Evolutionary conservation across 441 rosid species (phyloP).

Genomic region (Mallotus japonicus): DNA sequence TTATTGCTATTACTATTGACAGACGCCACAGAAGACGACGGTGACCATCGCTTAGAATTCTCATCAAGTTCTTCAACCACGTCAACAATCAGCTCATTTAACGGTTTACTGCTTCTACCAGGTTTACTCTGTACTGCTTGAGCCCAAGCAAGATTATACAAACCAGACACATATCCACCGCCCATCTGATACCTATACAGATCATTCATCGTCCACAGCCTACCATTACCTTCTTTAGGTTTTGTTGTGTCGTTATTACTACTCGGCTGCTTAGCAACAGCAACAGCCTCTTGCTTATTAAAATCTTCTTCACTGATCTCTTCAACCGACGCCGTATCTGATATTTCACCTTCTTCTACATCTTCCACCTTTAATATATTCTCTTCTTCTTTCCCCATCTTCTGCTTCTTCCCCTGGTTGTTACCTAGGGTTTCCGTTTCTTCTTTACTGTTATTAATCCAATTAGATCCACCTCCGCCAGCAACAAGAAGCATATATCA

Average conservation of each 20-base stretch:
- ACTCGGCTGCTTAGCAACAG: background rate
- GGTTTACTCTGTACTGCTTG: slow-evolving; percentile 95
- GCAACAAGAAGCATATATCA: slow-evolving; percentile 7
- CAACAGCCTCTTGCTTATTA: slow-evolving; percentile 38
- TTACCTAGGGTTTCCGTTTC: slow-evolving; percentile 28
- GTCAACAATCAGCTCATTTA: slow-evolving; percentile 62
- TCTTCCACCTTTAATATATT: slow-evolving; percentile 35
- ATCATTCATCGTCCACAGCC: slow-evolving; percentile 89
- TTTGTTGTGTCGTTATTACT: slow-evolving; percentile 36
- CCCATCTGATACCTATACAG: slow-evolving; percentile 52
- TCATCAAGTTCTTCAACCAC: slow-evolving; percentile 38
- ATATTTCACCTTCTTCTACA: slow-evolving; percentile 92
- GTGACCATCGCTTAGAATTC: slow-evolving; percentile 37
- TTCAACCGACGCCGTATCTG: slow-evolving; percentile 62
- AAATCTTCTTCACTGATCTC: slow-evolving; percentile 69
- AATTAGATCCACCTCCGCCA: slow-evolving; percentile 34
- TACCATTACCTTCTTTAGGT: slow-evolving; percentile 35
- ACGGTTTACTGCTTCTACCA: slow-evolving; percentile 40
- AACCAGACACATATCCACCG: slow-evolving; percentile 56
- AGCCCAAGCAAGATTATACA: slow-evolving; percentile 92
- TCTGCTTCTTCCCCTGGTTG: background rate
- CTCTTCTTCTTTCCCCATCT: slow-evolving; percentile 49
- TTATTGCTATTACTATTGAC: slow-evolving; percentile 29
- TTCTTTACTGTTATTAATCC: slow-evolving; percentile 7
- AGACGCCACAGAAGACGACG: slow-evolving; percentile 34